Evolutionary conservation across 495 filamentous ascomycete species (phyloP), one percentile per base, ranked within the genome.

Genomic region (Hypoxylon crocopeplum): DNA sequence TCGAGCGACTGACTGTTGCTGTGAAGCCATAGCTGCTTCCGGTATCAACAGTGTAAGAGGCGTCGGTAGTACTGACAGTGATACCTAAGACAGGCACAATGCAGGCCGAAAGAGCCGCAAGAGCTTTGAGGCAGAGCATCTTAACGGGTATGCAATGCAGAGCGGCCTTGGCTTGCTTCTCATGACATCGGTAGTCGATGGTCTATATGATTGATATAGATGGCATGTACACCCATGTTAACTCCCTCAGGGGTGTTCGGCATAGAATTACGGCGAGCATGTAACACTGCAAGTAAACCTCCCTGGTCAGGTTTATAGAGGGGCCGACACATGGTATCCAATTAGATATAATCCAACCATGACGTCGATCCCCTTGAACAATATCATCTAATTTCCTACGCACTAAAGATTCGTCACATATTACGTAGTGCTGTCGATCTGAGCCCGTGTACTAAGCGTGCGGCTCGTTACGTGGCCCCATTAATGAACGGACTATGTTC

Each of bases 1-100:
- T 82, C 1, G 68, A 58, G 19, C 72, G 68, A 30, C 62, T 72
- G 29, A 85, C 77, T 3, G 78, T 79, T 47, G 82, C 77, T 19
- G 73, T 73, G 24, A 85, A 70, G 6, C 74, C 54, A 59, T 82
- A 77, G 1, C 69, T 37, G 8, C 72, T 74, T 11, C 67, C 76
- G 17, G 79, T 75, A 45, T 81, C 72, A 27, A 83, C 66, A 2
- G 75, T 72, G 59, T 77, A 81, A 7, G 67, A 57, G 6, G 38
- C 33, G 19, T 51, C 50, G 16, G 58, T 49, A 20, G 54, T 41
- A 6, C 57, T 69, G 10, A 75, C 67, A 6, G 65, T 66, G 49
- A 76, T 75, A 40, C 66, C 72, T 17, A 68, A 59, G 25, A 58
- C 56, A 7, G 63, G 55, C 29, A 61, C 51, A 11, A 46, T 52